Percentiles rank a stretch among this genome's conserved stretches.
Conservation (phyloP, 257 asterid species). For the Nicotiana knightiana region DNA sequence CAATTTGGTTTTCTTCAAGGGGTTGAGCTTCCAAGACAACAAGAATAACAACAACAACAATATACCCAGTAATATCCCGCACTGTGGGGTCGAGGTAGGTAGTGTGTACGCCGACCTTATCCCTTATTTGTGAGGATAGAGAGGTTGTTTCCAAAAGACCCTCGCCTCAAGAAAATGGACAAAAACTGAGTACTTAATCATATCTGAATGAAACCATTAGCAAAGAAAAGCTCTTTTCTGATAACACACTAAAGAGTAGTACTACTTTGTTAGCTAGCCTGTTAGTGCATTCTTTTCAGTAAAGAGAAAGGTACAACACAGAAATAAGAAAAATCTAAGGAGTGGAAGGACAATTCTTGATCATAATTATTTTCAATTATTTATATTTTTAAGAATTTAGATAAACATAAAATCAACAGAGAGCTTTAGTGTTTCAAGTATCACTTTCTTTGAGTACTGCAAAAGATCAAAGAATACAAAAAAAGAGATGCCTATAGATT, state of each 20-base stretch:
- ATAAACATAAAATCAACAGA: background rate
- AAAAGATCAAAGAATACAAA: constrained; percentile 17
- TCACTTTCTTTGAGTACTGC: constrained; percentile 45
- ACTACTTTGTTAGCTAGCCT: constrained; percentile 6
- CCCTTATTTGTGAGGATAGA: no score
- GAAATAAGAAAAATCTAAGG: background rate
- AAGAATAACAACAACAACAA: no score
- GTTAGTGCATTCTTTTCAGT: constrained; percentile 12
- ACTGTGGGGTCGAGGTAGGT: no score
- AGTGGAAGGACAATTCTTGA: background rate
- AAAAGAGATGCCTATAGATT: constrained; percentile 39
- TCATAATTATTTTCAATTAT: background rate
- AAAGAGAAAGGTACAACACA: constrained; percentile 9
- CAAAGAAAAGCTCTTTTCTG: background rate
- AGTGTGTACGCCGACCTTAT: no score
- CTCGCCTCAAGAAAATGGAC: background rate
- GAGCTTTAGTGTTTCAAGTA: constrained; percentile 5
- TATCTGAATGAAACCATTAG: background rate
- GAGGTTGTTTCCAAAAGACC: no score
- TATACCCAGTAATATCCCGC: no score
- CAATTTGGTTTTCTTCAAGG: background rate
- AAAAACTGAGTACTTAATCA: background rate
- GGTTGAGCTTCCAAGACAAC: background rate
- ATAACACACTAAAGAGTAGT: background rate
- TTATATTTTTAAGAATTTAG: background rate